Evolutionary conservation across 345 rosid species (phyloP).

Genomic region (Lenwebbia sp.): DNA sequence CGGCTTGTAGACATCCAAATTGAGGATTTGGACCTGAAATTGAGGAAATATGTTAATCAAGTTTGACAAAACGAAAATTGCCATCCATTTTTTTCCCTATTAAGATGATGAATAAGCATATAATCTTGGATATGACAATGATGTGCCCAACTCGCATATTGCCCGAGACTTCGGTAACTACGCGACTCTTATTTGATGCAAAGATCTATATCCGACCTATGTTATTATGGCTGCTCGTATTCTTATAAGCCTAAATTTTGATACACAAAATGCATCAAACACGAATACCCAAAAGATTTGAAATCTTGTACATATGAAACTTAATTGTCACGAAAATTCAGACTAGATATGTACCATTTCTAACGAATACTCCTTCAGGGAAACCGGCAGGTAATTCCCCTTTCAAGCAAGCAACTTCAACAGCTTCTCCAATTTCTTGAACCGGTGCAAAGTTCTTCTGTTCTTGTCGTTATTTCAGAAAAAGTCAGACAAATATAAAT

Average conservation of each 20-base stretch:
- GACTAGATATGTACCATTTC: background rate
- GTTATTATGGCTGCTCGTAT: background rate
- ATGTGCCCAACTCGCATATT: background rate
- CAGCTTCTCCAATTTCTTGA: too few relatives aligned
- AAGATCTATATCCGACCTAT: background rate
- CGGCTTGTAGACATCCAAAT: slow-evolving; percentile 22
- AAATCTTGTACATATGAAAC: background rate
- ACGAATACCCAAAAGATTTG: background rate
- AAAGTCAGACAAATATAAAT: background rate
- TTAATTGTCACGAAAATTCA: background rate
- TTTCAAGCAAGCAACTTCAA: background rate
- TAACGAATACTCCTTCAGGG: background rate
- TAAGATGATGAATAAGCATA: background rate
- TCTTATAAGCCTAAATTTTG: background rate
- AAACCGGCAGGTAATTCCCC: background rate
- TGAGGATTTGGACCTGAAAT: slow-evolving; percentile 32
- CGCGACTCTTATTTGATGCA: background rate
- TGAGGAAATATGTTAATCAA: background rate
- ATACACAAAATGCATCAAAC: background rate
- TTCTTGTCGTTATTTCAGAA: background rate
- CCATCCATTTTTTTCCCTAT: background rate
- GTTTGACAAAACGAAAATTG: background rate
- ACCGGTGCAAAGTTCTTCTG: too few relatives aligned
- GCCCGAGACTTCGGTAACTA: background rate
- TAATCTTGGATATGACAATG: background rate